Conservation (phyloP, 208 protist genomes). For the Crithidia brevicula region DNA sequence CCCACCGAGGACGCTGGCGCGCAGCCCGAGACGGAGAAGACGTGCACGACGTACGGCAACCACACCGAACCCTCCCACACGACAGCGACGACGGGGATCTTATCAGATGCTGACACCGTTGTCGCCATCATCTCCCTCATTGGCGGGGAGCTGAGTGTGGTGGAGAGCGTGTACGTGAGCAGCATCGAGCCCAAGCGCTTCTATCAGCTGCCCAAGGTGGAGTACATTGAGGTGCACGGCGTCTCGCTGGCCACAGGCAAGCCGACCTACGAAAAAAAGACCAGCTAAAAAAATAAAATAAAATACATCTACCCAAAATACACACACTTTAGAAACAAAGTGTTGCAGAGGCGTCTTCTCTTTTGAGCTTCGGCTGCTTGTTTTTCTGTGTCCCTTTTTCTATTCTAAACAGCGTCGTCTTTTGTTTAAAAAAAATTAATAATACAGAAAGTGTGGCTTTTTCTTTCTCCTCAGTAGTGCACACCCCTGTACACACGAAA, state of each 20-base stretch:
- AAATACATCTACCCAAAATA: too few species aligned
- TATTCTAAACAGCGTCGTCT: too few species aligned
- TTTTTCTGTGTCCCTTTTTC: too few species aligned
- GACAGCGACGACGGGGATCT: constrained; percentile 17
- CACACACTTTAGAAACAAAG: too few species aligned
- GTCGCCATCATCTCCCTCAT: constrained; percentile 52
- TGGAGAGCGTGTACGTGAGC: constrained; percentile 67
- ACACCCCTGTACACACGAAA: too few species aligned
- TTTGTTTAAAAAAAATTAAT: too few species aligned
- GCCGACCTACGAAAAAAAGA: constrained; percentile 62
- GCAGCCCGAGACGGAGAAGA: constrained; percentile 9
- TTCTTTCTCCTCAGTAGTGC: too few species aligned
- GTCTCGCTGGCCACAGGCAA: constrained; percentile 56
- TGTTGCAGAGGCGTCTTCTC: too few species aligned
- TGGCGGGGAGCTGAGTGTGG: constrained; percentile 51
- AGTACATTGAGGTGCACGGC: constrained; percentile 80
- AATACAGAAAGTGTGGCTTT: too few species aligned
- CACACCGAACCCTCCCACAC: constrained; percentile 18
- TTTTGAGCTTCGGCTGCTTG: too few species aligned
- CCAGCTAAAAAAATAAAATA: constrained; percentile 14
- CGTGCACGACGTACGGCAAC: constrained; percentile 19
- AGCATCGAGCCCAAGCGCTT: constrained; percentile 81
- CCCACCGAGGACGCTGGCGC: neutral
- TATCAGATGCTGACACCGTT: constrained; percentile 39
- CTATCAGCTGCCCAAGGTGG: constrained; percentile 74